These are phyloP conservation scores for Umbilicus rupestris DNA, from an alignment of 164 flowering plant species.

Conservation along the genomic window DNA sequence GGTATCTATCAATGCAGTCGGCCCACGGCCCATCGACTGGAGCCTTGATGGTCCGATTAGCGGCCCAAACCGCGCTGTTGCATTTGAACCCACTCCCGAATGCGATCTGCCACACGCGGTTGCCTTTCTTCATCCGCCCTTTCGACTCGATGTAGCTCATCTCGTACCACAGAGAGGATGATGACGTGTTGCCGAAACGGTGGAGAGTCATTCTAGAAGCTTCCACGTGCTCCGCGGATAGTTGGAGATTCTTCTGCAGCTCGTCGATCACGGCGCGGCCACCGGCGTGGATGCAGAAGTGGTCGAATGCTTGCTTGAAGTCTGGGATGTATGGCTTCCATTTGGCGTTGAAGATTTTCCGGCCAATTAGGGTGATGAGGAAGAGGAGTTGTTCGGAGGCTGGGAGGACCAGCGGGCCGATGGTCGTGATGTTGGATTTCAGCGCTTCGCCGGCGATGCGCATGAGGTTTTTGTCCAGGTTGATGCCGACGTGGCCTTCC, in stretches of 20 bases:
- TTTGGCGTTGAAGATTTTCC: conserved; percentile 1
- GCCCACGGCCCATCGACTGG: conserved; percentile 6
- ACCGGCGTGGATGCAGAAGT: conserved; percentile 9
- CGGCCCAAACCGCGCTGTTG: conserved; percentile 10
- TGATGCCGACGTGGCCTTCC: conserved; percentile 5
- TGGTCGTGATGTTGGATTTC: conserved; percentile 6
- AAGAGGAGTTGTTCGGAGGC: conserved; percentile 8
- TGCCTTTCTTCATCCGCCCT: conserved; percentile 10
- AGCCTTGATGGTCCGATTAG: conserved; percentile 7
- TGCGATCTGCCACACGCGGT: conserved; percentile 9
- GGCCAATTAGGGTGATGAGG: neutral
- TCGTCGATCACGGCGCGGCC: conserved; percentile 9
- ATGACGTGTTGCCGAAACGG: conserved; percentile 7
- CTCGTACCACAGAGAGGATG: conserved; percentile 8
- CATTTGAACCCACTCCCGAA: conserved; percentile 10
- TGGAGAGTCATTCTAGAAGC: conserved; percentile 8
- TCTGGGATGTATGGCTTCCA: conserved; percentile 5
- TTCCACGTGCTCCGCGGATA: conserved; percentile 8
- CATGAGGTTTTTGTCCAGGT: conserved; percentile 3
- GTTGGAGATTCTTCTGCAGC: conserved; percentile 8
- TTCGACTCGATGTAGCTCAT: conserved; percentile 5
- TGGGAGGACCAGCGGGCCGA: conserved; percentile 2
- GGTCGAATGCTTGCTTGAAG: conserved; percentile 8
- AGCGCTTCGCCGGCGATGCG: conserved; percentile 3
- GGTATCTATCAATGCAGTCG: conserved; percentile 12